Evolutionary conservation across 768 basidiomycete species (phyloP).

Genomic region (Auriculariales sp.): DNA sequence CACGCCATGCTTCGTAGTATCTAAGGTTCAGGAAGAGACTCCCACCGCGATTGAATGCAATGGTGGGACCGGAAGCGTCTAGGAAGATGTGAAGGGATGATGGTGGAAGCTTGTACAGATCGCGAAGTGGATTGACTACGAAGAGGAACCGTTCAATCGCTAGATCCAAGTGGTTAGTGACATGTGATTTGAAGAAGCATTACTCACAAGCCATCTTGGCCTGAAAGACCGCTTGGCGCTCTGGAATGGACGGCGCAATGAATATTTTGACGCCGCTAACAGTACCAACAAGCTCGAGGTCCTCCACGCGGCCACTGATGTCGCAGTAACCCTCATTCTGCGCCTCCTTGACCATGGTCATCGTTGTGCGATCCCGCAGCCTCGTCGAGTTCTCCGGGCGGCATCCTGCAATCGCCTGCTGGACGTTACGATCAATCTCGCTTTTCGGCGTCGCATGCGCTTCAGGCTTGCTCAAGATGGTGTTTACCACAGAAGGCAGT

Average conservation of each 20-base stretch:
- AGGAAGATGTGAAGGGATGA: constrained; percentile 74
- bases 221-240: neutral
- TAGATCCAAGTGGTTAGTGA: constrained; percentile 9
- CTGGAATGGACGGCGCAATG: constrained; percentile 19
- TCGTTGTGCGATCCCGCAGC: constrained; percentile 47
- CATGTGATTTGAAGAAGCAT: constrained; percentile 8
- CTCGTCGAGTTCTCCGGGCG: constrained; percentile 43
- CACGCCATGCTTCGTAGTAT: constrained; percentile 79
- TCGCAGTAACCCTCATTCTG: constrained; percentile 81
- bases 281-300: constrained; percentile 43
- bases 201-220: neutral
- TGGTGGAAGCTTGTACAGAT: constrained; percentile 60
- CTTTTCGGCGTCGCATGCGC: constrained; percentile 25
- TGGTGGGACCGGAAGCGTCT: constrained; percentile 63
- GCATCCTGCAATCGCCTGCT: constrained; percentile 11
- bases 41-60: constrained; percentile 87
- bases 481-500: neutral
- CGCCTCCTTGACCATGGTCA: constrained; percentile 60
- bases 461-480: constrained; percentile 3
- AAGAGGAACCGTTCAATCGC: constrained; percentile 57
- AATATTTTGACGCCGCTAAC: constrained; percentile 51
- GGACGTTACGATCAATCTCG: constrained; percentile 17
- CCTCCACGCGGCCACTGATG: constrained; percentile 44
- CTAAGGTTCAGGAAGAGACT: constrained; percentile 81
- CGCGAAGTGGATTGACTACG: constrained; percentile 47